Percentiles rank a stretch among this genome's conserved stretches.
Conservation (phyloP, 169 alveolate genomes). For the Plasmodium vinckei region DNA sequence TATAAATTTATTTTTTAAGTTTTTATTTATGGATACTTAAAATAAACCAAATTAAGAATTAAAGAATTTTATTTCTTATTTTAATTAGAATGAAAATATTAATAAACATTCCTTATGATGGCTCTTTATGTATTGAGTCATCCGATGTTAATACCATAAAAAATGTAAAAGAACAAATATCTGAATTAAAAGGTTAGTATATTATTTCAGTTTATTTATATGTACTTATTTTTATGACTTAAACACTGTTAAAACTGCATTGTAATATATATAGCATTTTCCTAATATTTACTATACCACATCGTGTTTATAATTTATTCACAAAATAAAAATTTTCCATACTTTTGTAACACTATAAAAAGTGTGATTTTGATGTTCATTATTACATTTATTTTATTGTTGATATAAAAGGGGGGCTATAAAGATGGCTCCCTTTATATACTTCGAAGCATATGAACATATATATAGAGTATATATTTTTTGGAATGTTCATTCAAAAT, state of each 20-base stretch:
- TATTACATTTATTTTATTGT: not conserved
- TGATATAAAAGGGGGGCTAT: too few relatives aligned
- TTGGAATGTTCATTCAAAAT: too few relatives aligned
- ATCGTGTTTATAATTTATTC: too few relatives aligned
- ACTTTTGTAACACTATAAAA: too few relatives aligned
- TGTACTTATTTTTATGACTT: constrained; percentile 1
- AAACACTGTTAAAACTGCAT: not conserved
- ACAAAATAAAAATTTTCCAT: too few relatives aligned
- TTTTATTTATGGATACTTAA: constrained; percentile 7
- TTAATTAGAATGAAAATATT: constrained; percentile 43
- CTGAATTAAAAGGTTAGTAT: constrained; percentile 61
- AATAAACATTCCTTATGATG: constrained; percentile 73
- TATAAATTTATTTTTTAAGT: not conserved
- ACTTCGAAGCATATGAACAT: too few relatives aligned
- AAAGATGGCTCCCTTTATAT: too few relatives aligned
- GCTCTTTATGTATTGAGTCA: constrained; percentile 75
- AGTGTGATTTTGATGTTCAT: not conserved
- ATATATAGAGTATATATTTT: too few relatives aligned
- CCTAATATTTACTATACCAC: too few relatives aligned
- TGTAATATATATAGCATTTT: not conserved
- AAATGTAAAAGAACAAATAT: constrained; percentile 63
- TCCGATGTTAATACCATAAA: constrained; percentile 46
- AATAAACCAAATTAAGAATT: constrained; percentile 29
- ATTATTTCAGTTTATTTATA: not conserved
- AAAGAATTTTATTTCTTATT: constrained; percentile 17